Evolutionary conservation across 2,329 filamentous ascomycete species (phyloP).

Genomic region (Stromatinia cepivora): DNA sequence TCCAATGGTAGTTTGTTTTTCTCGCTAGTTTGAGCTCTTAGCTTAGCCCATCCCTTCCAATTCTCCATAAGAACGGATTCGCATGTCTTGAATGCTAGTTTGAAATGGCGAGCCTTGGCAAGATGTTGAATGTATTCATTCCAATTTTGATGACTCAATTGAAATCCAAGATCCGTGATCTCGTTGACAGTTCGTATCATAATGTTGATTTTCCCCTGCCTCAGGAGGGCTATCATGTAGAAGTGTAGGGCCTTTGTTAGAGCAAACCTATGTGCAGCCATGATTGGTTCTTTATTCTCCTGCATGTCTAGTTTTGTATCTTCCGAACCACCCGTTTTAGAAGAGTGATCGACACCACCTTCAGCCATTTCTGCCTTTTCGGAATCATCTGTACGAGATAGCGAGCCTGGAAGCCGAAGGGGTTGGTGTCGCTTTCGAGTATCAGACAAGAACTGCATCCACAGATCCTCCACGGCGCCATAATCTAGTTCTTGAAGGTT

Average conservation of each 20-base stretch:
- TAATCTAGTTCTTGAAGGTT: conserved; percentile 59
- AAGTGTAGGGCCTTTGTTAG: conserved; percentile 46
- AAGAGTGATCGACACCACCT: background rate
- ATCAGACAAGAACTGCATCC: conserved; percentile 60
- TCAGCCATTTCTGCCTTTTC: background rate
- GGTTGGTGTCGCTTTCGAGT: conserved; percentile 49
- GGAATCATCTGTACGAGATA: background rate
- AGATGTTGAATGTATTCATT: conserved; percentile 73
- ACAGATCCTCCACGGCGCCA: conserved; percentile 63
- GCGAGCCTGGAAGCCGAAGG: conserved; percentile 14
- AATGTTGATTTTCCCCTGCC: conserved; percentile 54
- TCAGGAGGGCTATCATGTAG: conserved; percentile 52
- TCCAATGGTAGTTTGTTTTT: conserved; percentile 34
- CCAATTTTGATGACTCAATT: conserved; percentile 75
- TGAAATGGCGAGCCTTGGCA: conserved; percentile 56
- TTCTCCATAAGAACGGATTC: conserved; percentile 76
- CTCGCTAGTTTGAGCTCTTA: conserved; percentile 32
- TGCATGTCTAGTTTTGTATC: background rate
- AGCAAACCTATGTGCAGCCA: conserved; percentile 45
- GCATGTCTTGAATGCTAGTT: conserved; percentile 71
- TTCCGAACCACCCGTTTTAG: background rate
- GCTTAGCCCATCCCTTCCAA: conserved; percentile 69
- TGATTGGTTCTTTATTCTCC: conserved; percentile 15
- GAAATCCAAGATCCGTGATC: conserved; percentile 64
- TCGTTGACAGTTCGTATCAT: conserved; percentile 53